Base-by-base conservation (phyloP, 2,329 filamentous ascomycete species). In the Tolypocladium inflatum region DNA sequence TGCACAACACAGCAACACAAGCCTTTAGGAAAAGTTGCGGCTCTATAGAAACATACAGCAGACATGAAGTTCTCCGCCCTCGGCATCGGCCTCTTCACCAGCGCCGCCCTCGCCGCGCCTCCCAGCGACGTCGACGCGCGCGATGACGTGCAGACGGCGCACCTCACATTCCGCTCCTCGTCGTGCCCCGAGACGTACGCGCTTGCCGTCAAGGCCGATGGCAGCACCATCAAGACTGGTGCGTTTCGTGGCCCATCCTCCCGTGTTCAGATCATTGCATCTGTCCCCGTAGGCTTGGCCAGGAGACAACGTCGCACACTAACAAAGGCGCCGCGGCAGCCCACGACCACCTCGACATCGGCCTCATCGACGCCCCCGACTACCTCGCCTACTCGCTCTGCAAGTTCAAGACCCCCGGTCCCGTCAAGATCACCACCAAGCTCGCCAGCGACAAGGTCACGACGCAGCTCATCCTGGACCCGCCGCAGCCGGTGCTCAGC, bases 101-200 rank as follows among this genome's bases (percentile, higher is more conserved):
- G 53, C 19, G 57, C 59, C 38, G 23, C 56, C 30, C 21, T 58
- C 5, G 53, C 60, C n/a, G 37, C 62, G 13, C 37, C 35, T 5
- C 11, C 37, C 37, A 15, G 37, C 37, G 13, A 38, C 4, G 13
- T 38, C 37, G 37, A 6, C 37, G 37, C 55, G 42, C 58, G 67
- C 13, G 67, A 71, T 41, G 64, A 63, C 43, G 61, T 67, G 19
- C 72, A 74, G 50, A 71, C 70, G 7, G 73, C 74, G 5, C 70
- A 76, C 59, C 69, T 81, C 54, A 76, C 65, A 23, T 78, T 81
- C 63, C 71, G 76, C 62, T 74, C 70, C 41, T 75, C 42, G 9
- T 52, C 57, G 23, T 42, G 71, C 3, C 71, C 76, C 9, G 71
- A 70, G 19, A 67, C 68, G 3, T 80, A 79, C 64, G 60, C 69